Conservation (phyloP, 345 rosid species). For the thale cress (Arabidopsis thaliana) region DNA sequence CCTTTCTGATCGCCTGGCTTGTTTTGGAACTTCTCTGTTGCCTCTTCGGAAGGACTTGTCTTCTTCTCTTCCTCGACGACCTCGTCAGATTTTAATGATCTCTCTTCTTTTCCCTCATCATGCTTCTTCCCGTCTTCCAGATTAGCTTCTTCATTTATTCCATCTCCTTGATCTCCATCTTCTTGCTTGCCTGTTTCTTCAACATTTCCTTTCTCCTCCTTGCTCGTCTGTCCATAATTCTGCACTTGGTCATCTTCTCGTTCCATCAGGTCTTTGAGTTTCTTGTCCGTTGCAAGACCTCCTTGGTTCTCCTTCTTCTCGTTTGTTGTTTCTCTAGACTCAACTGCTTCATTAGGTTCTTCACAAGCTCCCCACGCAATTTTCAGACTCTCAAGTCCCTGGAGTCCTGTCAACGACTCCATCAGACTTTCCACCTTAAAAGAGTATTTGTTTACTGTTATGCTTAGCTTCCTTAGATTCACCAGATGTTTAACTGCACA, state of each 20-base stretch:
- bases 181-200: background rate
- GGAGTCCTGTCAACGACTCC: constrained; percentile 11
- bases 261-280: constrained; percentile 6
- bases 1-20: background rate
- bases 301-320: background rate
- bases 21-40: background rate
- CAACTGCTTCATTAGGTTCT: background rate
- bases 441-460: constrained; percentile 25
- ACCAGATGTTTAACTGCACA: constrained; percentile 33
- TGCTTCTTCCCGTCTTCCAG: background rate
- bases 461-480: constrained; percentile 50
- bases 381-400: constrained; percentile 42
- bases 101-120: background rate
- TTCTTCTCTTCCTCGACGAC: constrained; percentile 4
- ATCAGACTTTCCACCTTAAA: constrained; percentile 14
- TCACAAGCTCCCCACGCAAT: constrained; percentile 50
- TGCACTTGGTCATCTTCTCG: background rate
- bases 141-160: background rate
- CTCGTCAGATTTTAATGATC: constrained; percentile 3
- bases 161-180: background rate
- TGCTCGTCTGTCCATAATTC: constrained; percentile 18
- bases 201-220: constrained; percentile 18
- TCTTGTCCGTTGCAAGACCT: constrained; percentile 1
- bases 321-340: background rate
- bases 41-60: constrained; percentile 5